Evolutionary conservation across 2,329 filamentous ascomycete genomes (phyloP), one percentile per base, ranked within the genome.

Genomic region (Ophiosphaerella korrae): DNA sequence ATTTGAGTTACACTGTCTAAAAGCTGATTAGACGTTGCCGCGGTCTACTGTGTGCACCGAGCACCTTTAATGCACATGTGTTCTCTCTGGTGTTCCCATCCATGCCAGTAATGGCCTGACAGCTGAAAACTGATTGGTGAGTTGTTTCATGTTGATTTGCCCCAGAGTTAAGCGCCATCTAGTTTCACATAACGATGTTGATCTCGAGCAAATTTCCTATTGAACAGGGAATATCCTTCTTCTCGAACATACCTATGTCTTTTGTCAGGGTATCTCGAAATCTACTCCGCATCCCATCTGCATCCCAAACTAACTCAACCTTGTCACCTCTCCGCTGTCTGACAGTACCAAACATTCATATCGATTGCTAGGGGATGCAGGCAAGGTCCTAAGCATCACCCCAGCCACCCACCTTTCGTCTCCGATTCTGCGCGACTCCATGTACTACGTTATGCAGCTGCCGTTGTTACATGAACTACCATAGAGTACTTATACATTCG

Each of bases 1-100:
- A 21, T 21, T 21, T 21, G 3, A 21, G 18, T 21, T 21, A 4
- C 18, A 21, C 18, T 4, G 18, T 21, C 18, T 21, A 4, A 21
- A 21, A 21, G 18, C 18, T 21, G 18, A 21, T 21, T 4, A 21
- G 18, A 21, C 18, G 18, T 21, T 21, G 18, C 18, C 18, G 18
- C 18, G 3, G 18, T 21, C 18, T 4, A 21, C 18, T 21, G 3
- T 21, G 18, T 21, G 18, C 18, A 21, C 18, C 18, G 18, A 21
- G 18, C 18, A 21, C 18, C 18, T 21, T 21, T 29, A 29, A 29
- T 29, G 26, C 11, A 8, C 26, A 79, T 45, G 71, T 75, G 71
- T 75, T 0, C 83, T 82, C 55, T 81, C 81, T 0, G 81, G 80
- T 0, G 67, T 83, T 5, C 80, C 81, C 0, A 75, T 84, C 16